These are phyloP conservation scores for Pezicula radicicola DNA, from an alignment of 2,329 filamentous ascomycete species.

Conservation along the genomic window DNA sequence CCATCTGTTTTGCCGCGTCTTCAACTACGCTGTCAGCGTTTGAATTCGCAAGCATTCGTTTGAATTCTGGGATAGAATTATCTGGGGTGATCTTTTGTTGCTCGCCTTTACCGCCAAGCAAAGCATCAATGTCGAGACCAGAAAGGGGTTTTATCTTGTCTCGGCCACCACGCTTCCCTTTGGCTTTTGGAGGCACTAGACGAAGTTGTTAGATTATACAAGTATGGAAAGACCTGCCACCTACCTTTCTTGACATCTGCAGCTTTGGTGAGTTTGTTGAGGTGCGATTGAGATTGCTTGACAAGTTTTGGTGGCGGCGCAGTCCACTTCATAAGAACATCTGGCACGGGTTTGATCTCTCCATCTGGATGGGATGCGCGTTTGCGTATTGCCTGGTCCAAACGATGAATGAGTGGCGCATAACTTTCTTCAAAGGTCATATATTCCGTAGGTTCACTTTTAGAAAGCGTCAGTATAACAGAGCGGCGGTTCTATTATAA, in stretches of 20 bases:
- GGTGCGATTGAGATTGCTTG: conserved; percentile 47
- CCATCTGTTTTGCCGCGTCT: conserved; percentile 73
- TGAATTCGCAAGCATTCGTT: conserved; percentile 65
- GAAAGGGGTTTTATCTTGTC: conserved; percentile 81
- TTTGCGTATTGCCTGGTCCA: conserved; percentile 81
- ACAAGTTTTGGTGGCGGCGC: conserved; percentile 67
- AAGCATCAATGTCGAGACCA: conserved; percentile 79
- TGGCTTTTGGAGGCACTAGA: conserved; percentile 73
- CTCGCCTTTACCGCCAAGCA: conserved; percentile 60
- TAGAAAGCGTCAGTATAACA: conserved; percentile 4
- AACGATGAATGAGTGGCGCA: conserved; percentile 81
- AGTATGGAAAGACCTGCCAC: conserved; percentile 1
- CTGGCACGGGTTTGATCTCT: conserved; percentile 57
- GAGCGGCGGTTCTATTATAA: conserved; percentile 3
- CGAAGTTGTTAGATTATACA: conserved; percentile 15
- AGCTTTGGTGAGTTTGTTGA: conserved; percentile 63
- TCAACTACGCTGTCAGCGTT: conserved; percentile 60
- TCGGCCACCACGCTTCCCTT: conserved; percentile 61
- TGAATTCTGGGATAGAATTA: conserved; percentile 90
- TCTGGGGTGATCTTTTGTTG: conserved; percentile 54
- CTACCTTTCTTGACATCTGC: conserved; percentile 82
- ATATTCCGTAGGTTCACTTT: conserved; percentile 59
- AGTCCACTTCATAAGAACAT: conserved; percentile 70
- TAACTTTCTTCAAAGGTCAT: conserved; percentile 78
- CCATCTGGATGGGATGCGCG: conserved; percentile 73